Evolutionary conservation across 2,329 filamentous ascomycete species (phyloP).

Genomic region (Fusarium sp.): DNA sequence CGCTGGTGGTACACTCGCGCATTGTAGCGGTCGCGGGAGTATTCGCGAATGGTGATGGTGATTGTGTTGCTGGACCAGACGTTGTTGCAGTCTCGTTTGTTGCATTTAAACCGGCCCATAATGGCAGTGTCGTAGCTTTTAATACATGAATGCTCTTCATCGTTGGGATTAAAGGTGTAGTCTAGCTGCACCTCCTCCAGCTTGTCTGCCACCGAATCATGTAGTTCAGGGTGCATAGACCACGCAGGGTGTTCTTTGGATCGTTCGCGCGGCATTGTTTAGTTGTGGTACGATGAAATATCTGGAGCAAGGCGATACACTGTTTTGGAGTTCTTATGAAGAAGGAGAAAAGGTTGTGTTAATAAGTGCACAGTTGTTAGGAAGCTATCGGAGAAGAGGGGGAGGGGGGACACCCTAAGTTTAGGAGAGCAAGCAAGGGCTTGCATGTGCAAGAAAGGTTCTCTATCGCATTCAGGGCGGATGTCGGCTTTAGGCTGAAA

Average conservation of each 20-base stretch:
- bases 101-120: conserved; percentile 52
- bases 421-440: no score
- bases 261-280: background rate
- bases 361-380: no score
- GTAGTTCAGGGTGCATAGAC: conserved; percentile 39
- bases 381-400: no score
- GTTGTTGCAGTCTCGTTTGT: conserved; percentile 40
- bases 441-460: no score
- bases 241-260: conserved; percentile 2
- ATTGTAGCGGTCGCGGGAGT: conserved; percentile 50
- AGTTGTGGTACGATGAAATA: no score
- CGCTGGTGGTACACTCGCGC: conserved; percentile 54
- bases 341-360: no score
- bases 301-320: no score
- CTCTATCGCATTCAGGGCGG: no score
- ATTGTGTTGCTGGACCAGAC: conserved; percentile 53
- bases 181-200: conserved; percentile 30
- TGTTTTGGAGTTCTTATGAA: fast-evolving
- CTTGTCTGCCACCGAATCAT: conserved; percentile 25
- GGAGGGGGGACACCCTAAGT: no score
- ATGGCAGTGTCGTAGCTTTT: conserved; percentile 47
- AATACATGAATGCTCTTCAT: conserved; percentile 23
- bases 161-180: conserved; percentile 43
- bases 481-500: background rate
- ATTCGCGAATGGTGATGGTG: conserved; percentile 52